Conservation (phyloP, 495 filamentous ascomycete species). For the Bryoglossum gracile region DNA sequence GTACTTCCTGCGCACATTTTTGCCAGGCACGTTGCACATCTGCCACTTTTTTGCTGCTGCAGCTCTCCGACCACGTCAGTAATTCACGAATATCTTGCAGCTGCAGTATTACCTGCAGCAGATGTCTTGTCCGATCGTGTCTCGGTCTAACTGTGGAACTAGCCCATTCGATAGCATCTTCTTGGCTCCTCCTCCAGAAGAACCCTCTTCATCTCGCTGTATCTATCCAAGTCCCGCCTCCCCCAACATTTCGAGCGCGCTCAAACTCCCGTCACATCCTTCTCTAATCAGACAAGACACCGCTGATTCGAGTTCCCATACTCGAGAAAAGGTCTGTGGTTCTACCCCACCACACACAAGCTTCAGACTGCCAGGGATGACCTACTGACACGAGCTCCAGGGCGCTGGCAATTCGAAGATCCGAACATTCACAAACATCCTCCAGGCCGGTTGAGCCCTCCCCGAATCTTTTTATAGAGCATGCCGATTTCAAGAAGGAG, state of each 20-base stretch:
- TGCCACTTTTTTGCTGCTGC: constrained; percentile 10
- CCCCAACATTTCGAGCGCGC: too few species aligned
- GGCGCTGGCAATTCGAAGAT: background rate
- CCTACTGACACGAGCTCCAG: background rate
- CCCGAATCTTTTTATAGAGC: constrained; percentile 6
- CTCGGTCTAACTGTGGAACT: constrained; percentile 14
- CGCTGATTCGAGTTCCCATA: background rate
- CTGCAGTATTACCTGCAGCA: constrained; percentile 25
- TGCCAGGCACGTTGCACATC: constrained; percentile 16
- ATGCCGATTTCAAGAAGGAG: constrained; percentile 8
- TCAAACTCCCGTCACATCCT: background rate
- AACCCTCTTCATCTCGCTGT: background rate
- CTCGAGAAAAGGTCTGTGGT: background rate
- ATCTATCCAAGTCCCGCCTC: background rate
- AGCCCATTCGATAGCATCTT: constrained; percentile 13
- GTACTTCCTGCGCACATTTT: background rate
- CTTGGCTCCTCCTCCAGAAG: background rate
- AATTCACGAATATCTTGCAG: constrained; percentile 16
- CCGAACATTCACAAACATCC: background rate
- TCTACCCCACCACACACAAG: background rate
- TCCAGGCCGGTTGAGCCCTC: background rate
- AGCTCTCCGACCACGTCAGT: constrained; percentile 18
- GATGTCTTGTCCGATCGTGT: constrained; percentile 18
- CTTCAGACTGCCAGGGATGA: background rate
- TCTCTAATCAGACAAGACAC: too few species aligned